Percentiles rank a stretch among this genome's conserved stretches.
Evolutionary conservation across 176 grass and related monocot species (phyloP).

Genomic region (Guadua angustifolia): DNA sequence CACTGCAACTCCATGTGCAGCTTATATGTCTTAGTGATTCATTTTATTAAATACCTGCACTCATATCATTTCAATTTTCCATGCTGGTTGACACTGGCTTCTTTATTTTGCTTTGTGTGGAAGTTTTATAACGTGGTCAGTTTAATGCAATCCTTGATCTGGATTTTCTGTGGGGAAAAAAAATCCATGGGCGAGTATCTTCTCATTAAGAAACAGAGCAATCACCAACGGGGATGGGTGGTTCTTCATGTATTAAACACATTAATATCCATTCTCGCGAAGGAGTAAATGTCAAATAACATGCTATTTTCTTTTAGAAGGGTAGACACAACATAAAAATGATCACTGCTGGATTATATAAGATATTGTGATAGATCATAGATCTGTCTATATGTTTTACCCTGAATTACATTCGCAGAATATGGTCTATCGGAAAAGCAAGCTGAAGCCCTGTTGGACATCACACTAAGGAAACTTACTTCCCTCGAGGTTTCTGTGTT

Average conservation of each 20-base stretch:
- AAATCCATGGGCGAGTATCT: not conserved
- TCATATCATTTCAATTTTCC: too few species aligned
- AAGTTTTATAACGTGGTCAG: too few species aligned
- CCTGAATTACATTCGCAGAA: constrained; percentile 59
- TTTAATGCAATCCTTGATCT: not conserved
- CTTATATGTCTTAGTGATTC: not conserved
- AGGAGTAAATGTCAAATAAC: constrained; percentile 12
- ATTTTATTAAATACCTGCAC: too few species aligned
- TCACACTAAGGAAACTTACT: constrained; percentile 91
- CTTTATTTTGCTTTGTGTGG: too few species aligned
- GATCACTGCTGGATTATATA: not conserved
- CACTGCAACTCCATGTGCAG: too few species aligned
- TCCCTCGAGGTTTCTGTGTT: constrained; percentile 72
- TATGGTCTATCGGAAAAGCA: constrained; percentile 83
- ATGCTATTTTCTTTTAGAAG: not conserved
- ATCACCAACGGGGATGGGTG: not conserved
- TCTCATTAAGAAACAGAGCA: constrained; percentile 3
- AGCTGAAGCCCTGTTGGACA: constrained; percentile 91
- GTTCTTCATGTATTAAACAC: constrained; percentile 29
- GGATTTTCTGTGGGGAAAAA: not conserved
- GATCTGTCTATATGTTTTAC: constrained; percentile 26
- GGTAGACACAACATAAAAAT: not conserved
- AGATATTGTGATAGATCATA: constrained; percentile 13
- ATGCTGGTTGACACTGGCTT: too few species aligned
- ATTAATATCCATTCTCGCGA: not conserved